Percentiles rank a stretch among this genome's conserved stretches.
Evolutionary conservation across 2,329 filamentous ascomycete genomes (phyloP).

Genomic region (Fusarium udum): DNA sequence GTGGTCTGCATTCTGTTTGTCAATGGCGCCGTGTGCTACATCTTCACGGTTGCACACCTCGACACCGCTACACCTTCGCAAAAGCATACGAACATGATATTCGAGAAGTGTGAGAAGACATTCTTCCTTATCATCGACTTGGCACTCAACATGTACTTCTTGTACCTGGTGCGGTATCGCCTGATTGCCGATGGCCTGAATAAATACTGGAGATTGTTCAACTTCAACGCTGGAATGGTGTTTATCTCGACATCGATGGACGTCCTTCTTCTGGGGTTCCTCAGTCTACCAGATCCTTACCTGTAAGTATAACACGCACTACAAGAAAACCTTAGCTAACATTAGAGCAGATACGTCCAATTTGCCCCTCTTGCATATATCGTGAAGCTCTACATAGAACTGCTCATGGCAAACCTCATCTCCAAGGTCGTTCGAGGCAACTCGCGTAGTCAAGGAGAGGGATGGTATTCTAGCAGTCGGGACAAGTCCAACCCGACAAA

Average conservation of each 20-base stretch:
- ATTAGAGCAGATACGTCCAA: constrained; percentile 50
- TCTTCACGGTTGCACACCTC: constrained; percentile 53
- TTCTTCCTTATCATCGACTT: constrained; percentile 61
- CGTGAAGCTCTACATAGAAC: constrained; percentile 63
- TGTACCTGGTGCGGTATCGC: constrained; percentile 55
- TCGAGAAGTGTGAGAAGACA: constrained; percentile 51
- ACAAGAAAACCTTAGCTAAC: not conserved
- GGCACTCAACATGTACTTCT: constrained; percentile 60
- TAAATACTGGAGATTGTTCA: constrained; percentile 61
- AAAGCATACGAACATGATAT: constrained; percentile 28
- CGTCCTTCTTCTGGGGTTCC: constrained; percentile 39
- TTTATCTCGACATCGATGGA: constrained; percentile 60
- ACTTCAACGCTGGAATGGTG: constrained; percentile 60
- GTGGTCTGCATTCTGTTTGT: constrained; percentile 47
- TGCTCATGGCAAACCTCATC: constrained; percentile 63
- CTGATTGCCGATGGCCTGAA: constrained; percentile 57
- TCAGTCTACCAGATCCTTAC: constrained; percentile 34
- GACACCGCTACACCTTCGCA: constrained; percentile 5
- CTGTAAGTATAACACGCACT: not conserved
- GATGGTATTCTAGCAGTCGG: constrained; percentile 11
- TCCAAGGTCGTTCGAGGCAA: constrained; percentile 47
- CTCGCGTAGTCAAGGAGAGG: not conserved
- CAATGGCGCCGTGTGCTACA: constrained; percentile 52
- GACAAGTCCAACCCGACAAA: constrained; percentile 22
- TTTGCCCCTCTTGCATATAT: constrained; percentile 63